Base-by-base conservation (phyloP, 1,284 basidiomycete species). In the Sanghuangporus weigelae region DNA sequence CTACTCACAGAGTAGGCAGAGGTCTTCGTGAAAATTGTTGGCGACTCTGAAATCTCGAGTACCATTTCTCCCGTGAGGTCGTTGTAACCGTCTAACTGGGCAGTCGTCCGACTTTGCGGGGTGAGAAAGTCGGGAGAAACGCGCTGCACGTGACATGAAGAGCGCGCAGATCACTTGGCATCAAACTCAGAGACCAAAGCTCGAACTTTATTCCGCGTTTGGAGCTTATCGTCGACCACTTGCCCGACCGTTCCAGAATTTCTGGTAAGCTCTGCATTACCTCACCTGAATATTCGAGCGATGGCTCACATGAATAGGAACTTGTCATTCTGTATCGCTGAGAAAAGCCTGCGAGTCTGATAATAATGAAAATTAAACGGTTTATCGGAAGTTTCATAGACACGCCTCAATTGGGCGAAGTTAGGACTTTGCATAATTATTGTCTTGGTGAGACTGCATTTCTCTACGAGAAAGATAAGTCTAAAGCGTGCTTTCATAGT, bases 11-110 rank as follows among this genome's bases (percentile, higher is more conserved):
- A 88, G 70, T 81, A 81, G 0, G 81, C 81, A 23, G 89, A 90
- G 1, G 84, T 90, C 38, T 78, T 72, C 0, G 87, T 89, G 73
- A 90, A 88, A n/a, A 87, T 57, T 26, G 59, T 19, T 12, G 63
- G 63, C 35, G 55, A 49, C 31, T 63, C 62, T 16, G 35, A 19
- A 10, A 49, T 58, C 12, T 63, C 56, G 38, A 58, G 56, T 26
- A 38, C 42, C 62, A 58, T 63, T 21, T 42, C 44, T 31, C 1
- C 16, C 21, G 12, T 46, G 16, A 21, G 7, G 12, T 11, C 21
- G 44, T 55, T 10, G 57, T 49, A 10, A 0, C 26, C 26, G 26
- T 31, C 26, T 35, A 11, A 7, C 46, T 38, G 7, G 31, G 0
- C 44, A 12, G 31, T 12, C 21, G 14, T 36, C 11, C n/a, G 31